Percentiles rank a stretch among this genome's conserved stretches.
Conservation (phyloP, 768 basidiomycete species). For the Lentinula detonsa region DNA sequence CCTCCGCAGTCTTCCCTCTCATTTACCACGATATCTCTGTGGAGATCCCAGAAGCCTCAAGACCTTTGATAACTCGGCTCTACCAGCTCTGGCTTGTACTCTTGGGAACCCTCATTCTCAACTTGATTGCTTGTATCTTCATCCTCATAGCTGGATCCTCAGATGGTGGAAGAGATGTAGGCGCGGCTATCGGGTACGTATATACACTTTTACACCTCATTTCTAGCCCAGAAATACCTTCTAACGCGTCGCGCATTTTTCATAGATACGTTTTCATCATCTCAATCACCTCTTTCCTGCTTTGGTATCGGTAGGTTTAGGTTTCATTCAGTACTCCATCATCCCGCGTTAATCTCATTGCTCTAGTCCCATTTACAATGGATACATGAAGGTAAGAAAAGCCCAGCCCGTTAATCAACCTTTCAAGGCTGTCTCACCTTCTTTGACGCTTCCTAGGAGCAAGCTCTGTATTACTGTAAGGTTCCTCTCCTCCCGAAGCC, state of each 20-base stretch:
- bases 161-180: constrained; percentile 76
- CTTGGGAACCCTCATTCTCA: constrained; percentile 72
- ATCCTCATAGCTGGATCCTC: constrained; percentile 71
- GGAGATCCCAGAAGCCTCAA: constrained; percentile 82
- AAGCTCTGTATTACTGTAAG: constrained; percentile 91
- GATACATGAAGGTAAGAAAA: constrained; percentile 82
- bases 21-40: constrained; percentile 91
- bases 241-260: constrained; percentile 1
- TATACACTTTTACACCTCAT: constrained; percentile 6
- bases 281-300: constrained; percentile 71
- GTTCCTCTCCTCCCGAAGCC: constrained; percentile 18
- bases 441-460: constrained; percentile 51
- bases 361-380: constrained; percentile 89
- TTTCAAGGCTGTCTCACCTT: background rate
- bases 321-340: constrained; percentile 2
- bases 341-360: constrained; percentile 9
- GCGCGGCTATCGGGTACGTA: constrained; percentile 75
- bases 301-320: constrained; percentile 83
- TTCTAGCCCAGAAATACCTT: constrained; percentile 9
- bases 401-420: background rate
- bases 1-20: constrained; percentile 75
- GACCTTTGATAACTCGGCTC: constrained; percentile 74
- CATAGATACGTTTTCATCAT: constrained; percentile 78
- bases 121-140: constrained; percentile 87
- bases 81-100: constrained; percentile 96